phyloP scores from a whole-genome alignment of 805 yeast species.

The Yarrowia sp. region DNA sequence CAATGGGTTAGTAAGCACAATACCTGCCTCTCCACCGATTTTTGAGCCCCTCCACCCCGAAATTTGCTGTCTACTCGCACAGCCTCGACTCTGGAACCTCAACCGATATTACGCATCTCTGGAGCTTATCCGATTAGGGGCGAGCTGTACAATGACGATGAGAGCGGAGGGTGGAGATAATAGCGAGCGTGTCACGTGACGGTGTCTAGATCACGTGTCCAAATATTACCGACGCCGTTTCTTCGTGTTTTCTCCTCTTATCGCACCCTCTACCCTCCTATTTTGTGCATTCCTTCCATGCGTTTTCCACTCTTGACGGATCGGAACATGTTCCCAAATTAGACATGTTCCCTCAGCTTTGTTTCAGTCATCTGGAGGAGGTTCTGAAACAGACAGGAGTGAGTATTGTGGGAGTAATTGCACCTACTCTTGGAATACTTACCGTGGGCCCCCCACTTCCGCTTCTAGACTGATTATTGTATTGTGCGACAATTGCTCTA shows the following conservation, averaged over 20 bases:
- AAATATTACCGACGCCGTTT: no score
- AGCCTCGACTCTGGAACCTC: conserved; percentile 13
- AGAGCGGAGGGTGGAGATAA: background rate
- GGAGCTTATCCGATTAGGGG: conserved; percentile 20
- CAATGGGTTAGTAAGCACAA: no score
- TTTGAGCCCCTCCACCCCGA: no score
- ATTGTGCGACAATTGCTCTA: no score
- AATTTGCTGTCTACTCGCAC: background rate
- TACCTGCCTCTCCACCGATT: no score
- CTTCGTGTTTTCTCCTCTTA: no score
- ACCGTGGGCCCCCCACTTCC: no score
- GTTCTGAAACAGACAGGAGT: no score
- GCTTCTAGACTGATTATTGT: no score
- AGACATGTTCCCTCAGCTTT: conserved; percentile 9
- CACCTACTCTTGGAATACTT: no score
- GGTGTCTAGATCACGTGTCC: background rate
- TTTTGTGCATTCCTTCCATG: conserved; percentile 1
- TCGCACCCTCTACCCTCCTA: no score
- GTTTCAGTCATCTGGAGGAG: background rate
- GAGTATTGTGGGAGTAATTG: no score
- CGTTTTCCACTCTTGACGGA: background rate
- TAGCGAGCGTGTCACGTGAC: background rate
- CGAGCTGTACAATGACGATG: conserved; percentile 1
- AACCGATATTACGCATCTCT: conserved; percentile 24
- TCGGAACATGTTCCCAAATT: conserved; percentile 12